A percentile compares a stretch with the other conserved stretches of the same genome.
Evolutionary conservation across 768 basidiomycete genomes (phyloP).

Genomic region (Hypholoma fasciculare): DNA sequence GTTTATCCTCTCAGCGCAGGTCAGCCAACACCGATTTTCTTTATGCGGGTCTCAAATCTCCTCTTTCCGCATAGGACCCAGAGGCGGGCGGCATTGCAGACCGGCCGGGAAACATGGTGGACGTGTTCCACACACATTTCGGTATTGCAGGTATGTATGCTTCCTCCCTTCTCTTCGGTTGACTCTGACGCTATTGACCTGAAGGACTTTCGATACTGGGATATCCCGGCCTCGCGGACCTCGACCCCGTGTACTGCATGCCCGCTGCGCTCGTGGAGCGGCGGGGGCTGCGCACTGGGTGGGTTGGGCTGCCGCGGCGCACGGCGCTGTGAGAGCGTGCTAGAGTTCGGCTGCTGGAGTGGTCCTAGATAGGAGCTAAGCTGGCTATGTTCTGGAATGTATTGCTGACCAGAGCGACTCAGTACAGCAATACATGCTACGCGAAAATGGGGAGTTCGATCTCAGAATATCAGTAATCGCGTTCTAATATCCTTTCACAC

Average conservation of each 20-base stretch:
- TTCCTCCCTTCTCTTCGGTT: not conserved
- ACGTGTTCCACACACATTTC: slow-evolving; percentile 97
- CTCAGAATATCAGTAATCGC: too few relatives aligned
- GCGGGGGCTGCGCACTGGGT: slow-evolving; percentile 67
- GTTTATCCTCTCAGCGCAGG: slow-evolving; percentile 91
- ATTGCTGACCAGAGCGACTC: too few relatives aligned
- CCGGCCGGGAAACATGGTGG: slow-evolving; percentile 88
- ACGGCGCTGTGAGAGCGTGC: too few relatives aligned
- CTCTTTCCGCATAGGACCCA: slow-evolving; percentile 56
- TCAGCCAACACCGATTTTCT: slow-evolving; percentile 24
- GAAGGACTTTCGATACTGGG: slow-evolving; percentile 85
- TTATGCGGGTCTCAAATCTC: not conserved
- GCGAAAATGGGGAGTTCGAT: too few relatives aligned
- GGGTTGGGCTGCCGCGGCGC: slow-evolving; percentile 39
- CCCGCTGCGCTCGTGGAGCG: slow-evolving; percentile 72
- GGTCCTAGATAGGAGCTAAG: too few relatives aligned
- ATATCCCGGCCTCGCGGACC: slow-evolving; percentile 77
- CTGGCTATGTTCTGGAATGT: too few relatives aligned
- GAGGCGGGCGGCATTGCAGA: slow-evolving; percentile 95
- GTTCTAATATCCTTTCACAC: too few relatives aligned
- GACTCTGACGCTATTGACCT: not conserved
- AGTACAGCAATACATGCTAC: too few relatives aligned
- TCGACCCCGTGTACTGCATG: slow-evolving; percentile 98
- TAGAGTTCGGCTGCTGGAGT: too few relatives aligned
- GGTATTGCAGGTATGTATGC: slow-evolving; percentile 72